Evolutionary conservation across 2,329 filamentous ascomycete genomes (phyloP).

Genomic region (Colletotrichum sp.): DNA sequence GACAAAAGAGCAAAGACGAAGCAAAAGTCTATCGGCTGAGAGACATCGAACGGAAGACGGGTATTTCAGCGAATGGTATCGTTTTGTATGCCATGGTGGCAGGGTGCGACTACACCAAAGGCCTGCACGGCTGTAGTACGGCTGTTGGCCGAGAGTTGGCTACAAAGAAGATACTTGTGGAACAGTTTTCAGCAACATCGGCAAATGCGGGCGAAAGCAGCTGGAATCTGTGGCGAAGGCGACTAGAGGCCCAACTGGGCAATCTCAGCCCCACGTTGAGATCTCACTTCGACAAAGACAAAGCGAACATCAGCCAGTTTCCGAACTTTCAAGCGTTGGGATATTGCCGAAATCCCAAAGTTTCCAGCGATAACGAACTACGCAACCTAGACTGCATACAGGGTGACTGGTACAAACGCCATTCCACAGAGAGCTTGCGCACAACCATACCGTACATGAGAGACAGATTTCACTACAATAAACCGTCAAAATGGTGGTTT

Average conservation of each 20-base stretch:
- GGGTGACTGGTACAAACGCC: not conserved
- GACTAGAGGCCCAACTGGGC: not conserved
- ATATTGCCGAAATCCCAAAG: not conserved
- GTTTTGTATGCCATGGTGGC: conserved; percentile 28
- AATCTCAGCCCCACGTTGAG: not conserved
- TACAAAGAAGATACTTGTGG: not conserved
- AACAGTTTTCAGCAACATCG: not conserved
- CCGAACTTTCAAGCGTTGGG: not conserved
- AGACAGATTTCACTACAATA: not conserved
- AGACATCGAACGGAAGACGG: not conserved
- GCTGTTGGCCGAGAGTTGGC: not conserved
- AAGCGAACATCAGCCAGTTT: not conserved
- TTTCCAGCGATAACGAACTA: not conserved
- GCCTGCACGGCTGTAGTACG: not conserved
- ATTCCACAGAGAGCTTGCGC: not conserved
- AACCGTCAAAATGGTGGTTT: not conserved
- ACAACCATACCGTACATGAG: not conserved
- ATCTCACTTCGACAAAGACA: not conserved
- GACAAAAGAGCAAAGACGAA: conserved; percentile 16
- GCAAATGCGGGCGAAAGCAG: not conserved
- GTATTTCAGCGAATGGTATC: conserved; percentile 23
- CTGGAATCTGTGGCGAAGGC: not conserved
- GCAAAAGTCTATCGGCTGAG: conserved; percentile 11
- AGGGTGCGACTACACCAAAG: conserved; percentile 27
- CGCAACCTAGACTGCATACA: not conserved